Evolutionary conservation across 176 grass and related monocot species (phyloP).

Genomic region (Dactylis glomerata): DNA sequence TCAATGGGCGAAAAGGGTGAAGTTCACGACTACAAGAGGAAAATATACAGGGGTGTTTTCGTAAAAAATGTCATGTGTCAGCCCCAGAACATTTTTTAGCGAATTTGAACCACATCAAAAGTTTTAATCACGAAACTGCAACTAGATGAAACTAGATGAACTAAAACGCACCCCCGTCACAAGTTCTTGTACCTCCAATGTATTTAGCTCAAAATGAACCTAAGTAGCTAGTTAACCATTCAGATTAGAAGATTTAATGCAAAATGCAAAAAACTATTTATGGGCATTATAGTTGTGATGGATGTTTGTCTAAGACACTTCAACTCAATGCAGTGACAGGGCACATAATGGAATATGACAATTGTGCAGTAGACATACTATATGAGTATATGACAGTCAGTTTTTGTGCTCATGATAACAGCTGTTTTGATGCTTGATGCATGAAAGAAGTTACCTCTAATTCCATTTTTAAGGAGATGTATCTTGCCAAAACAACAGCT

Average conservation of each 20-base stretch:
- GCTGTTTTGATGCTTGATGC: not conserved
- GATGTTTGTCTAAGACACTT: not conserved
- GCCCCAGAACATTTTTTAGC: too few species aligned
- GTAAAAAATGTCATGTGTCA: too few species aligned
- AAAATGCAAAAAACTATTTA: not conserved
- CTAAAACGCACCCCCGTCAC: too few species aligned
- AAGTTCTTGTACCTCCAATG: too few species aligned
- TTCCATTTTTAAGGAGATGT: conserved; percentile 99
- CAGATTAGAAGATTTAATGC: not conserved
- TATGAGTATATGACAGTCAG: not conserved
- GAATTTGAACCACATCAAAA: too few species aligned
- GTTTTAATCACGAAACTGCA: too few species aligned
- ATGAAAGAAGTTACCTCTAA: conserved; percentile 67
- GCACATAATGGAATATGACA: not conserved
- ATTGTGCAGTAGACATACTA: not conserved
- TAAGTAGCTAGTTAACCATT: not conserved
- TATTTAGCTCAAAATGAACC: not conserved
- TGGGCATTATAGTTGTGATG: not conserved
- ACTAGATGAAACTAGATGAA: too few species aligned
- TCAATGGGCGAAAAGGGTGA: too few species aligned
- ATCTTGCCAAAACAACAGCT: conserved; percentile 93
- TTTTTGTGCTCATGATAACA: not conserved
- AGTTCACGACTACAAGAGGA: too few species aligned
- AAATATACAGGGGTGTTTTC: too few species aligned
- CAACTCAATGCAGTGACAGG: not conserved